Evolutionary conservation across 257 asterid species (phyloP).

Genomic region (Cinchona pubescens): DNA sequence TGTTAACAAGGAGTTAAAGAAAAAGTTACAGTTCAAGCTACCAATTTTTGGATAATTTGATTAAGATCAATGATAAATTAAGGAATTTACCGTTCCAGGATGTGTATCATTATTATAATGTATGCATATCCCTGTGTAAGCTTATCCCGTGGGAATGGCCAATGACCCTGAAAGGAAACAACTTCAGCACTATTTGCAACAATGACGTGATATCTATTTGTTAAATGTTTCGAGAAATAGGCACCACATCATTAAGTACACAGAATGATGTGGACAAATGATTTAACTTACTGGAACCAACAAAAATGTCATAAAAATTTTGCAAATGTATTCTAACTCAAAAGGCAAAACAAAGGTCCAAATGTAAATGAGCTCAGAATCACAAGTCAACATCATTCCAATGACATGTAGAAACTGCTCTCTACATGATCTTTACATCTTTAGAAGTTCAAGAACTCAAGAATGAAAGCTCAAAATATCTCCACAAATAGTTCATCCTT

Average conservation of each 20-base stretch:
- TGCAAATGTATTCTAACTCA: too few species aligned
- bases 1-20: not conserved
- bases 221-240: not conserved
- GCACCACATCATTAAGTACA: not conserved
- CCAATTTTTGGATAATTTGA: not conserved
- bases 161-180: conserved; percentile 46
- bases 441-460: not conserved
- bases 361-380: too few species aligned
- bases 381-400: too few species aligned
- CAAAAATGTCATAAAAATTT: too few species aligned
- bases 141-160: conserved; percentile 63
- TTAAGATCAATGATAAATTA: too few species aligned
- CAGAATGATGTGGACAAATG: not conserved
- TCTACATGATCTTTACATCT: not conserved
- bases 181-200: conserved; percentile 1
- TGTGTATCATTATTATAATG: conserved; percentile 55
- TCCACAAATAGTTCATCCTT: not conserved
- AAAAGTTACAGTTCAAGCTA: not conserved
- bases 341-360: too few species aligned
- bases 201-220: not conserved
- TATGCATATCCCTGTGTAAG: conserved; percentile 57
- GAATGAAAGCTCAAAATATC: not conserved
- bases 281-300: not conserved
- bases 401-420: too few species aligned
- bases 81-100: conserved; percentile 49